Base-by-base conservation (phyloP, 2,329 filamentous ascomycete genomes). In the Ceratocystis alfenasii region DNA sequence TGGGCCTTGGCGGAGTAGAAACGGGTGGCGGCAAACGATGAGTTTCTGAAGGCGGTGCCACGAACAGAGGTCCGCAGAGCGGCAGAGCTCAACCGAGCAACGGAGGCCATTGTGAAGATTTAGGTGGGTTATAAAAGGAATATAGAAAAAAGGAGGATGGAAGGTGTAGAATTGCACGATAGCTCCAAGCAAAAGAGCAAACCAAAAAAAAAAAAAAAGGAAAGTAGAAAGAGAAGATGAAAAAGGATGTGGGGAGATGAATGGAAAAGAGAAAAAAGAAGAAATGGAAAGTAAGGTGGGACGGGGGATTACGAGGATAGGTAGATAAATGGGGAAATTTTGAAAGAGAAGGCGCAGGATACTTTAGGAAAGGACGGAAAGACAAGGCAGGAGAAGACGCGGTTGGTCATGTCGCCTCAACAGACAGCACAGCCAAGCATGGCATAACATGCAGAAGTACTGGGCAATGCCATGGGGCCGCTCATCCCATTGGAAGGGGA, bases 1-100 rank as follows among this genome's bases (percentile, higher is more conserved):
- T 92, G 87, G 72, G 87, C 84, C 85, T 96, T 96, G 71, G 90
- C 87, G 69, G 92, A 96, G 81, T 96, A 96, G 84, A 84, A 91
- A 79, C 94, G 87, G 75, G 88, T 80, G 75, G 88, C 87, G 80
- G 87, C 90, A 82, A 91, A 92, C 75, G 86, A 86, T 71, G 85
- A 85, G 75, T 85, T 82, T 76, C 83, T 82, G 74, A 90, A 82
- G 74, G 86, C 81, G 71, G 86, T 82, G 72, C 84, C 79, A 75
- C 83, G 79, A 74, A 90, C 78, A 68, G 88, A 86, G 74, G 89
- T 83, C 80, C 92, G 87, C 76, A 97, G 82, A 78, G 89, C 86
- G 77, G 88, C 84, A 74, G 88, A 86, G 80, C 87, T 86, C 75
- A 95, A 78, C 81, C 90, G 88, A 76, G 94, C 79, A 76, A 89